phyloP scores from a whole-genome alignment of 1,284 basidiomycete genomes.

The Neonothopanus nambi region DNA sequence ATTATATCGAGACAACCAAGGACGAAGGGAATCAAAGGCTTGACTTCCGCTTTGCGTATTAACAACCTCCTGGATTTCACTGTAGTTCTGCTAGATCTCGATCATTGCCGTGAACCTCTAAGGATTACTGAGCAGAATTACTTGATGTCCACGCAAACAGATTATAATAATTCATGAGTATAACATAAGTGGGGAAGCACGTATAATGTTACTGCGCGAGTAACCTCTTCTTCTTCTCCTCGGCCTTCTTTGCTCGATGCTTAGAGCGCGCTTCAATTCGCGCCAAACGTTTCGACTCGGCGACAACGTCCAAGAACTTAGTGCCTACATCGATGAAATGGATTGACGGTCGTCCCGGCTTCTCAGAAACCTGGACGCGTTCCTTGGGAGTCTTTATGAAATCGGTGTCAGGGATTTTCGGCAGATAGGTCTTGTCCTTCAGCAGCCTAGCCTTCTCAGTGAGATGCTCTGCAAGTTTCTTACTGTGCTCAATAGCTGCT shows the following conservation, averaged over 20 bases:
- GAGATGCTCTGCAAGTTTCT: constrained; percentile 33
- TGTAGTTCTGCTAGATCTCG: no score
- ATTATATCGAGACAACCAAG: constrained; percentile 57
- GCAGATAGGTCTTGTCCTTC: constrained; percentile 39
- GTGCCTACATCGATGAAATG: constrained; percentile 71
- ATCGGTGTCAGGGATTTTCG: constrained; percentile 32
- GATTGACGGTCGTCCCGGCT: constrained; percentile 48
- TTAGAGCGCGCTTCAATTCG: constrained; percentile 29
- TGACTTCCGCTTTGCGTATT: constrained; percentile 63
- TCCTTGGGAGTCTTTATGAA: constrained; percentile 37
- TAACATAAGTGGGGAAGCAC: no score
- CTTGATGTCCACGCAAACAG: no score
- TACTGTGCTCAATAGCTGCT: constrained; percentile 46
- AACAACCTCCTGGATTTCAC: no score
- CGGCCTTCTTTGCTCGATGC: constrained; percentile 10
- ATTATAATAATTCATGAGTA: background rate
- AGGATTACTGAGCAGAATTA: no score
- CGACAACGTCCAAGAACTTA: constrained; percentile 60
- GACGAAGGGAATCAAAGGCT: constrained; percentile 58
- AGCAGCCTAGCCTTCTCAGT: constrained; percentile 35
- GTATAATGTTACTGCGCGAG: background rate
- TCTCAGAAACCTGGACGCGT: constrained; percentile 35
- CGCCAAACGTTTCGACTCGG: constrained; percentile 48
- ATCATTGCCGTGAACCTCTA: no score
- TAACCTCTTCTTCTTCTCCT: constrained; percentile 1